These are phyloP conservation scores for Saprolegnia parasitica DNA, from an alignment of 352 stramenopile species.

Conservation along the genomic window DNA sequence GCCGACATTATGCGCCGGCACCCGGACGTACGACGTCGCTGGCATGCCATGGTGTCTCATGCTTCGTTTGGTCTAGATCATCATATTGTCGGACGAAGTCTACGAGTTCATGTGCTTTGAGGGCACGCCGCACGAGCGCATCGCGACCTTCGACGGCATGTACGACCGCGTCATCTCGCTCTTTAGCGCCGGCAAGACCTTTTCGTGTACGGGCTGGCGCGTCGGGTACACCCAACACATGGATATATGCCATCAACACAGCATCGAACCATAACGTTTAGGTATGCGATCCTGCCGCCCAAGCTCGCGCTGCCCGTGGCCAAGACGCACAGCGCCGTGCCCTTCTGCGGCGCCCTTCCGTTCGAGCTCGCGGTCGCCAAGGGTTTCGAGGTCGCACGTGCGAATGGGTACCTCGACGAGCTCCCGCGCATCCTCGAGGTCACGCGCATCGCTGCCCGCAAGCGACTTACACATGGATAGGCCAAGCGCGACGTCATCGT, in stretches of 20 bases:
- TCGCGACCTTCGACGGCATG: conserved; percentile 81
- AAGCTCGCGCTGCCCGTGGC: conserved; percentile 57
- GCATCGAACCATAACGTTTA: conserved; percentile 34
- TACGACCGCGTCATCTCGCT: conserved; percentile 84
- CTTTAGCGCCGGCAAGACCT: conserved; percentile 89
- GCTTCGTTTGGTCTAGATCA: conserved; percentile 35
- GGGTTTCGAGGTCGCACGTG: conserved; percentile 82
- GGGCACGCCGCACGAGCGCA: conserved; percentile 58
- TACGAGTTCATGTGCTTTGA: conserved; percentile 96
- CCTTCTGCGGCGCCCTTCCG: conserved; percentile 94
- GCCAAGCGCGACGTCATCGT: conserved; percentile 85
- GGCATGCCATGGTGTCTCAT: no score
- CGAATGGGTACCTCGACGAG: conserved; percentile 81
- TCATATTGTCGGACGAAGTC: conserved; percentile 97
- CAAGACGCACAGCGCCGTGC: conserved; percentile 76
- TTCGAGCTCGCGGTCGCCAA: conserved; percentile 91
- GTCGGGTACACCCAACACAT: no score
- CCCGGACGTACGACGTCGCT: conserved; percentile 45
- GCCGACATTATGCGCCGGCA: conserved; percentile 78
- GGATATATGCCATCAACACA: no score
- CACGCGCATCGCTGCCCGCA: background rate
- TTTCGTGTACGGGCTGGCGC: conserved; percentile 91
- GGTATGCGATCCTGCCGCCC: conserved; percentile 60
- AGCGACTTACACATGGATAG: conserved; percentile 32
- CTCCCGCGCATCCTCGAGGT: conserved; percentile 57